Percentiles rank a stretch among this genome's conserved stretches.
Conservation (phyloP, 1,284 basidiomycete species). For the Cystobasidium sp. region DNA sequence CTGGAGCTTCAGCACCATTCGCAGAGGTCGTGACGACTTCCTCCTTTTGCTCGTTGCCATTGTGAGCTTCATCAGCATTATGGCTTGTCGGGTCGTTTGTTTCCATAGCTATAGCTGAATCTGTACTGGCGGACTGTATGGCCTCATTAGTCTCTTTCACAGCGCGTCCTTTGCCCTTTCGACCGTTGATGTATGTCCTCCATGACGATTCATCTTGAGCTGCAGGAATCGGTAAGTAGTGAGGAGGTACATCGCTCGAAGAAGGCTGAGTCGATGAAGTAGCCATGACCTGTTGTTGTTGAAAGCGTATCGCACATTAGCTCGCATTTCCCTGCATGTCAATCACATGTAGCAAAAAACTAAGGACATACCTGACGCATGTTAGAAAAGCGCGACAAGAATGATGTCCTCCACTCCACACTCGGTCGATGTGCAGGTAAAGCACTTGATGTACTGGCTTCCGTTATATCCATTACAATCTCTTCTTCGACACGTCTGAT, state of each 20-base stretch:
- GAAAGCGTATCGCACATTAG: neutral
- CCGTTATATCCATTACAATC: neutral
- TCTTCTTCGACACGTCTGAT: constrained; percentile 14
- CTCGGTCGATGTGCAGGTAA: constrained; percentile 30
- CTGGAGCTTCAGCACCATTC: neutral
- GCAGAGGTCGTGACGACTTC: neutral
- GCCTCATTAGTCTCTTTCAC: neutral
- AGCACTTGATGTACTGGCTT: neutral
- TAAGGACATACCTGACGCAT: constrained; percentile 29
- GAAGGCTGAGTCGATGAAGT: constrained; percentile 6
- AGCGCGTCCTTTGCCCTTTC: constrained; percentile 41
- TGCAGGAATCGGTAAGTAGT: constrained; percentile 44
- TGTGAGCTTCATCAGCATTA: neutral
- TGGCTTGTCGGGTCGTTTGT: neutral
- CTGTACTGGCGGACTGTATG: neutral
- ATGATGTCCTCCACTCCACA: constrained; percentile 35
- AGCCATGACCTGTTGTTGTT: constrained; percentile 2
- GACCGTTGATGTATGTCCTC: constrained; percentile 49
- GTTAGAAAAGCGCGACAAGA: constrained; percentile 38
- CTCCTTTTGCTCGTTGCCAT: neutral
- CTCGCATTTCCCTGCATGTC: neutral
- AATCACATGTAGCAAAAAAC: too few relatives aligned
- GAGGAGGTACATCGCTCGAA: constrained; percentile 5
- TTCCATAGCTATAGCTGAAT: neutral
- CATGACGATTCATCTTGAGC: constrained; percentile 48